Base-by-base conservation (phyloP, 306 rosid species). In the Medicago arabica region DNA sequence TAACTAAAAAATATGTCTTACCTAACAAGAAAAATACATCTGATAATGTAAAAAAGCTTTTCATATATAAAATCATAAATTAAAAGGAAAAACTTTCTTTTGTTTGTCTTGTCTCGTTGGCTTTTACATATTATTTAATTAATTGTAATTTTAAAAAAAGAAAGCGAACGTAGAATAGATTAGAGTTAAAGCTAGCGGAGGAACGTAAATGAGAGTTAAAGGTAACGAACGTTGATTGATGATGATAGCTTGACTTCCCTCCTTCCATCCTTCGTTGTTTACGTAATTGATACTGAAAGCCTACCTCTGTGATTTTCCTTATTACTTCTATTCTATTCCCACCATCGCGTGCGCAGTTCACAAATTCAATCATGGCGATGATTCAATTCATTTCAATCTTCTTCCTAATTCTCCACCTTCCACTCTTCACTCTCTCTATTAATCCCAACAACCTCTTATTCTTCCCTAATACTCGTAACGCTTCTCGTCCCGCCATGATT, bases 401-500 rank as follows among this genome's bases (percentile, higher is more conserved):
- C 38, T 23, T 71, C 47, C 60, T 79, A 46, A 23, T 81, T 75
- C 23, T 77, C 53, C 60, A 43, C 69, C 23, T 85, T 2, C n/a
- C 31, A 31, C 69, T 5, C 49, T 75, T 75, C 8, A 40, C n/a
- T 9, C 55, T 80, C 80, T 79, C 81, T n/a, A 80, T 77, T 59
- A 81, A 83, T 59, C 76, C 82, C 70, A 68, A 28, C 83, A 59
- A 65, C 68, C 66, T 85, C 23, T 70, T 80, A 80, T 68, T 82
- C 68, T 81, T 53, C 40, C 75, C 64, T 11, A 58, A 23, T 28
- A 68, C 28, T 36, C 53, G 38, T 34, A 34, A 69, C 19, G 75
- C 68, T 10, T 9, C 92, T 43, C 91, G 75, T 58, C 75, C 88
- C 6, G 83, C 96, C 72, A 86, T 90, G 94, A 70, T 95, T 21